phyloP scores from a whole-genome alignment of 441 rosid genomes.

The Brassica hybrid region DNA sequence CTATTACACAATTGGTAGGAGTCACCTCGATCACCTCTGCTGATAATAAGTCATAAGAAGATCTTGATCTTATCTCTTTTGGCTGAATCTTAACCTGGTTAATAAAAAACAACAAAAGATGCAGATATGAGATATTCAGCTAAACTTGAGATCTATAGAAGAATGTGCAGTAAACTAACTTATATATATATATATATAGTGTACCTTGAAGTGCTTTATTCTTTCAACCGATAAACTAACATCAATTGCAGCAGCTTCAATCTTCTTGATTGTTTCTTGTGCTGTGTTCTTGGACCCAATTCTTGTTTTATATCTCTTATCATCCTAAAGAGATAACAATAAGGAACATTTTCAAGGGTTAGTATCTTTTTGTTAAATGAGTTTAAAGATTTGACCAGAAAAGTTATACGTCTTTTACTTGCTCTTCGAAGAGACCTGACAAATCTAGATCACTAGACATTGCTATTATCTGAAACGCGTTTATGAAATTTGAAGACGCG shows the following conservation, averaged over 20 bases:
- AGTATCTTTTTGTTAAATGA: not conserved
- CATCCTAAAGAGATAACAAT: constrained; percentile 53
- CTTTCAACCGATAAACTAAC: constrained; percentile 71
- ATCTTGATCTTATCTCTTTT: constrained; percentile 60
- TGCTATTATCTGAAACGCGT: constrained; percentile 92
- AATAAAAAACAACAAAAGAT: not conserved
- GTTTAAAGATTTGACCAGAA: not conserved
- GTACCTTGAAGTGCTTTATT: constrained; percentile 69
- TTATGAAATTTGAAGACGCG: constrained; percentile 72
- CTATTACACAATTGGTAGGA: constrained; percentile 84
- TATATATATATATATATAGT: not conserved
- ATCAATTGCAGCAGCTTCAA: constrained; percentile 83
- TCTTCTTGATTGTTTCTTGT: constrained; percentile 77
- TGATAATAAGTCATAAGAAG: constrained; percentile 65
- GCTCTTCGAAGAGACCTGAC: constrained; percentile 88
- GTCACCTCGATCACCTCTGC: constrained; percentile 88
- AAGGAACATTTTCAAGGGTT: not conserved
- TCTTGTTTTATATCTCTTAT: constrained; percentile 64
- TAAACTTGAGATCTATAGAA: not conserved
- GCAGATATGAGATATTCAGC: not conserved
- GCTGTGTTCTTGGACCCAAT: constrained; percentile 76
- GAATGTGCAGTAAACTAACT: constrained; percentile 6
- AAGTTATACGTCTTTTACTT: constrained; percentile 44
- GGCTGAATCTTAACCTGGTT: constrained; percentile 76
- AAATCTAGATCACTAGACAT: constrained; percentile 92